phyloP scores from a whole-genome alignment of 148 eudicot genomes.

The Limonium bicolor region DNA sequence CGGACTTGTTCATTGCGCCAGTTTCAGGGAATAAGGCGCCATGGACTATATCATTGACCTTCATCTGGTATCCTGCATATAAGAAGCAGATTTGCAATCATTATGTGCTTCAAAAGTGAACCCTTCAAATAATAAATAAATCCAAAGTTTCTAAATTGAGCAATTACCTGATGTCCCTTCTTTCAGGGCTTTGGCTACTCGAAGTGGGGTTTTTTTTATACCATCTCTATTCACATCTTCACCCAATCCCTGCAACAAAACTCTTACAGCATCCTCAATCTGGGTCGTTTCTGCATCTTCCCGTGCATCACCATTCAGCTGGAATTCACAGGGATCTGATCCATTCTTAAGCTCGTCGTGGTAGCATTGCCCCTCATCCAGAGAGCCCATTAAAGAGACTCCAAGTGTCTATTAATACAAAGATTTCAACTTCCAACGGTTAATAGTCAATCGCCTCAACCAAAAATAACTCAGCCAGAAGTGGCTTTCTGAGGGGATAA shows the following conservation, averaged over 20 bases:
- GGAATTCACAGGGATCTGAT: conserved; percentile 18
- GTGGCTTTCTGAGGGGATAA: too few species aligned
- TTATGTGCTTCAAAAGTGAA: too few species aligned
- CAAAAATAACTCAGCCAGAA: too few species aligned
- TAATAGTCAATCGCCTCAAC: too few species aligned
- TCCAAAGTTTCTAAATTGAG: too few species aligned
- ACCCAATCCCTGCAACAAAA: conserved; percentile 67
- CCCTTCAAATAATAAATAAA: too few species aligned
- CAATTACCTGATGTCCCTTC: conserved; percentile 71
- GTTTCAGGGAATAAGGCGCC: conserved; percentile 92
- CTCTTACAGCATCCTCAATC: conserved; percentile 75
- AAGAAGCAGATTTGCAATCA: too few species aligned
- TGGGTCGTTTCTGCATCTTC: conserved; percentile 25
- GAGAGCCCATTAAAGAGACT: conserved; percentile 65
- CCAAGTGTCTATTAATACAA: too few species aligned
- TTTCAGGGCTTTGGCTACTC: conserved; percentile 82
- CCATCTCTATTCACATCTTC: conserved; percentile 91
- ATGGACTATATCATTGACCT: conserved; percentile 66
- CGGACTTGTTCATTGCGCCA: conserved; percentile 41
- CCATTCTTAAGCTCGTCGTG: conserved; percentile 40
- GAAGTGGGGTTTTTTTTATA: conserved; percentile 61
- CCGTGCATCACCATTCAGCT: conserved; percentile 28
- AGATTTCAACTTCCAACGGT: too few species aligned
- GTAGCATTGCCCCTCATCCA: conserved; percentile 56
- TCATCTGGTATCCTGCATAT: conserved; percentile 53